Evolutionary conservation across 176 grass and related monocot genomes (phyloP), one percentile per base, ranked within the genome.

Genomic region (Rhipidocladum racemiflorum): DNA sequence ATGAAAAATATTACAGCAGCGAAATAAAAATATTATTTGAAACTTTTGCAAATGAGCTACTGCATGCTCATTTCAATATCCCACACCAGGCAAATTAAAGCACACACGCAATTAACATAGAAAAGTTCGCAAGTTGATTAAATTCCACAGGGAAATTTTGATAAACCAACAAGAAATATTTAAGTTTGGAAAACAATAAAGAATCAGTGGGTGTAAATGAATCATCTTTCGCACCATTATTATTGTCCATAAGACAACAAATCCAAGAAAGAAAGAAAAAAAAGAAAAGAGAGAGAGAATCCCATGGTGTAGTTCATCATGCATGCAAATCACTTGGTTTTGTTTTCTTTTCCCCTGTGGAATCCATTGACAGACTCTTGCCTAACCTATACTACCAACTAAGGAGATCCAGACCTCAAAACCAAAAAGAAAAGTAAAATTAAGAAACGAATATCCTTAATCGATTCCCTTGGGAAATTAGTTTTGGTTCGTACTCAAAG

Each of bases 311-410:
- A n/a, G n/a, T 48, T 17, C 34, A 80, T 74, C 13, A 24, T 61
- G 44, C 82, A 75, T 61, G 60, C 23, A 15, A 11, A 85, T 69
- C 82, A 75, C 61, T 53, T 67, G 76, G 25, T 68, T 56, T 48
- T 4, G 2, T 44, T 75, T 69, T 74, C 11, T 53, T 56, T 76
- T 56, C 5, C 70, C 32, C 13, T 15, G 70, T 46, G 36, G 29
- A 69, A 5, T 81, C 25, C 44, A 65, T 62, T 28, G 42, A 44
- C 70, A 44, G 28, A 76, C 32, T 42, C 32, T 42, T 39, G 72
- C 72, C 53, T 76, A 75, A 70, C 64, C 32, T 30, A 66, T 7
- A 60, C 34, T 7, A 60, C 34, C 32, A n/a, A 24, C 14, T 72
- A 86, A 65, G 42, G 61, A 16, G 23, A 65, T 57, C 32, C 42